Conservation (phyloP, 1,284 basidiomycete genomes). For the Ustanciosporium gigantosporum region DNA sequence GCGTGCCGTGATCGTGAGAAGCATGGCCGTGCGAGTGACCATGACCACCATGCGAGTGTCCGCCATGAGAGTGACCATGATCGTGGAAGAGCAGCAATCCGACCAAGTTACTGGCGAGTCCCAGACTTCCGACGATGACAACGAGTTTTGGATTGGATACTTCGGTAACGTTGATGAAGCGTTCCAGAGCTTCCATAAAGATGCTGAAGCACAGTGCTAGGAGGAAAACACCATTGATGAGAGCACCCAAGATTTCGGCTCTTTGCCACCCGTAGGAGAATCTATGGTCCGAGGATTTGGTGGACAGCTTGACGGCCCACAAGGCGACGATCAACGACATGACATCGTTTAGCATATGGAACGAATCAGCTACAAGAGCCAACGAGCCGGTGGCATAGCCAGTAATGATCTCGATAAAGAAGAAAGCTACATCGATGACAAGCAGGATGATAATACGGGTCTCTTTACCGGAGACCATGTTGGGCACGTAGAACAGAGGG, state of each 20-base stretch:
- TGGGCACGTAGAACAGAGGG: no score
- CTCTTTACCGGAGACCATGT: constrained; percentile 36
- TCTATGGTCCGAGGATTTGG: constrained; percentile 65
- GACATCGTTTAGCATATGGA: constrained; percentile 86
- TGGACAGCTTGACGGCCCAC: constrained; percentile 79
- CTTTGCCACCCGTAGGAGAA: constrained; percentile 97
- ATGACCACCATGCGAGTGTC: constrained; percentile 68
- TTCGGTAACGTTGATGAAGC: constrained; percentile 77
- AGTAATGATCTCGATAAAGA: constrained; percentile 82
- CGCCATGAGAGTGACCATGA: constrained; percentile 52
- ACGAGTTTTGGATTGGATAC: constrained; percentile 83
- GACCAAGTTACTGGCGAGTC: constrained; percentile 87
- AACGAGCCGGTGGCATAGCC: constrained; percentile 93
- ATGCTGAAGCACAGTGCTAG: constrained; percentile 95
- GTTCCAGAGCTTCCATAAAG: constrained; percentile 85
- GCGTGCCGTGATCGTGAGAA: constrained; percentile 33
- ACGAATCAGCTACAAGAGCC: constrained; percentile 92
- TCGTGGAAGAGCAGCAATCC: constrained; percentile 93
- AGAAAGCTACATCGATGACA: constrained; percentile 84
- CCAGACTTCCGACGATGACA: constrained; percentile 85
- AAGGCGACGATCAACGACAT: constrained; percentile 92
- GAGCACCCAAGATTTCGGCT: constrained; percentile 82
- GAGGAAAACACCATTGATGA: constrained; percentile 95
- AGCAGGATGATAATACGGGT: constrained; percentile 69
- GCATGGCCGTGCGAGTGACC: constrained; percentile 64